These are phyloP conservation scores for Dioszegia hungarica DNA, from an alignment of 768 basidiomycete genomes.

Conservation along the genomic window DNA sequence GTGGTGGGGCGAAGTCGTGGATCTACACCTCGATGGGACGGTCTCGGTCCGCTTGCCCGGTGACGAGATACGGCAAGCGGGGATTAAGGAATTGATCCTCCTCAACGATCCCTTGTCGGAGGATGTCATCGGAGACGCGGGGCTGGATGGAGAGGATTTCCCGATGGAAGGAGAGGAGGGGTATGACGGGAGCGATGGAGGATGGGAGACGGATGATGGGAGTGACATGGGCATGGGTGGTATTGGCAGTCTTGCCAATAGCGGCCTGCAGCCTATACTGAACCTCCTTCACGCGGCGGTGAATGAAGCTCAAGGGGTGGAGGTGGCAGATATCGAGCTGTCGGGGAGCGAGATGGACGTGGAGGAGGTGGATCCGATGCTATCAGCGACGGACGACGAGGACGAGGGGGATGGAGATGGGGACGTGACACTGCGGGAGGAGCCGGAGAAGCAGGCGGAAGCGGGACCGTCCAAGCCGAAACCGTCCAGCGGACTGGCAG, in stretches of 20 bases:
- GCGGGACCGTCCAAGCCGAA: slow-evolving; percentile 14
- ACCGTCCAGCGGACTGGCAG: slow-evolving; percentile 7
- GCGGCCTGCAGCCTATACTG: too few relatives aligned
- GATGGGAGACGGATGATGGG: slow-evolving; percentile 8
- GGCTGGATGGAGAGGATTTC: not conserved
- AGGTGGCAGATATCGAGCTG: slow-evolving; percentile 29
- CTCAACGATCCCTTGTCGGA: slow-evolving; percentile 61
- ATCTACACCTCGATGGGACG: slow-evolving; percentile 54
- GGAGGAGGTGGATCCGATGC: slow-evolving; percentile 28
- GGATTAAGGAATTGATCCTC: slow-evolving; percentile 65
- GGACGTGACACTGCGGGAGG: not conserved
- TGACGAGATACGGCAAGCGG: slow-evolving; percentile 54
- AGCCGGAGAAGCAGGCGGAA: not conserved
- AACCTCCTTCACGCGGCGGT: too few relatives aligned
- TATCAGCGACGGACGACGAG: not conserved
- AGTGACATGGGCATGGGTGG: slow-evolving; percentile 10
- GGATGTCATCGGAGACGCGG: slow-evolving; percentile 55
- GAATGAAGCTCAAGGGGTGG: slow-evolving; percentile 2
- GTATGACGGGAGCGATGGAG: not conserved
- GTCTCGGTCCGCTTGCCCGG: slow-evolving; percentile 60
- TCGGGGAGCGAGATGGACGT: slow-evolving; percentile 8
- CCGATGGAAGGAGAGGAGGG: slow-evolving; percentile 9
- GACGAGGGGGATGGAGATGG: not conserved
- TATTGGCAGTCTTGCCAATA: too few relatives aligned
- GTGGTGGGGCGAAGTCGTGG: slow-evolving; percentile 85